Percentiles rank a stretch among this genome's conserved stretches.
Evolutionary conservation across 768 basidiomycete genomes (phyloP).

Genomic region (Kwoniella europaea): DNA sequence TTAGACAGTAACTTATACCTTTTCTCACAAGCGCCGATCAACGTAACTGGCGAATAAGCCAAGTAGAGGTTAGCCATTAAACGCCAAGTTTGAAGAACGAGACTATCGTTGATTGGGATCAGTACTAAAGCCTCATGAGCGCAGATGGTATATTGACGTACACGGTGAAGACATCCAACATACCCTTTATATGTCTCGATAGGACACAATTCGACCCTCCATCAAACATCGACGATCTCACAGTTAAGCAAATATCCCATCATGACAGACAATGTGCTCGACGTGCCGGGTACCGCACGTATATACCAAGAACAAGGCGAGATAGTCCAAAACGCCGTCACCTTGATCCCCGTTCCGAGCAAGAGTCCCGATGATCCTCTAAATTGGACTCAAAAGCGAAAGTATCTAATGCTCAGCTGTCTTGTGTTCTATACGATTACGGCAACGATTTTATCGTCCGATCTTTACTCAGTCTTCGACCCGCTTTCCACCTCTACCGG

Average conservation of each 20-base stretch:
- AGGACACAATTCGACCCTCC: not conserved
- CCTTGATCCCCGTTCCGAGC: conserved; percentile 24
- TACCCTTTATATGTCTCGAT: not conserved
- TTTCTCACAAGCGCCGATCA: conserved; percentile 2
- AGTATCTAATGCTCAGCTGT: conserved; percentile 22
- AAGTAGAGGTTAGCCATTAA: not conserved
- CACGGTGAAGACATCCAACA: not conserved
- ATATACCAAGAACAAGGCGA: conserved; percentile 13
- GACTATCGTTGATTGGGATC: not conserved
- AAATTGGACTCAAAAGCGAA: conserved; percentile 22
- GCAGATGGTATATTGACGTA: not conserved
- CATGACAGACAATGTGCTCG: conserved; percentile 6
- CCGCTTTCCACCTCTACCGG: conserved; percentile 23
- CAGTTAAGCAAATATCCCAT: not conserved
- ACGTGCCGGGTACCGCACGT: conserved; percentile 15
- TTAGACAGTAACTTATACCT: not conserved
- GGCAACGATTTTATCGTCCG: conserved; percentile 14
- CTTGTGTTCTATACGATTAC: conserved; percentile 25
- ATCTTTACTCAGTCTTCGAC: conserved; percentile 24
- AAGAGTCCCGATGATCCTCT: conserved; percentile 24
- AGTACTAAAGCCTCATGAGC: not conserved
- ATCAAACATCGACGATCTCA: not conserved
- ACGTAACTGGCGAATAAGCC: not conserved
- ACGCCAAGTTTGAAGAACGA: not conserved
- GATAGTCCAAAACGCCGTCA: conserved; percentile 10